phyloP scores from a whole-genome alignment of 2,329 filamentous ascomycete genomes.

The Sporothrix variecibatus region DNA sequence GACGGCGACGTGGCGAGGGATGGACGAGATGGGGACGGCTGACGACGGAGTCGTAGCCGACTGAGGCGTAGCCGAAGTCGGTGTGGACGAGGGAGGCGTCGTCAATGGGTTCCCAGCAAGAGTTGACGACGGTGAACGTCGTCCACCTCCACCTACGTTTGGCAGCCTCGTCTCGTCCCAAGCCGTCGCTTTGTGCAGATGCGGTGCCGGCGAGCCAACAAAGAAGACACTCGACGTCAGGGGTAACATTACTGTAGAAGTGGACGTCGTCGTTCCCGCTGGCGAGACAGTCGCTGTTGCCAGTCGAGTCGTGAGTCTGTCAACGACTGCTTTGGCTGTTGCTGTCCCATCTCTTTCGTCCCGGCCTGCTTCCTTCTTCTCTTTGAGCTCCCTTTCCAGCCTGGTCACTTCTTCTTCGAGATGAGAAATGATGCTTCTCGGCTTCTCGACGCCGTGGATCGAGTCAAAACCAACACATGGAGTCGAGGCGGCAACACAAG shows the following conservation, averaged over 20 bases:
- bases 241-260: not conserved
- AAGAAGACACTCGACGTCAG: conserved; percentile 5
- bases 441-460: conserved; percentile 19
- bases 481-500: not conserved
- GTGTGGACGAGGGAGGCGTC: not conserved
- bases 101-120: too few species aligned
- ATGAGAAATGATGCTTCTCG: conserved; percentile 15
- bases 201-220: conserved; percentile 7
- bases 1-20: conserved; percentile 19
- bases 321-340: not conserved
- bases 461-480: conserved; percentile 14
- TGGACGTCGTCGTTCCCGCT: not conserved
- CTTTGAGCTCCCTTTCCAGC: not conserved
- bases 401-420: conserved; percentile 14
- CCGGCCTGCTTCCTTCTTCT: not conserved
- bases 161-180: not conserved
- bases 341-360: not conserved
- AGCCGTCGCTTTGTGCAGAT: not conserved
- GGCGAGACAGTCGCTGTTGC: not conserved
- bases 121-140: not conserved
- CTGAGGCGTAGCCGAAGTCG: not conserved
- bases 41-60: not conserved
- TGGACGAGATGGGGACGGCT: conserved; percentile 17
- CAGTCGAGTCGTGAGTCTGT: not conserved
- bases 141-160: not conserved